A percentile compares a stretch with the other conserved stretches of the same genome.
Conservation (phyloP, 2,329 filamentous ascomycete species). For the Fusarium tricinctum region DNA sequence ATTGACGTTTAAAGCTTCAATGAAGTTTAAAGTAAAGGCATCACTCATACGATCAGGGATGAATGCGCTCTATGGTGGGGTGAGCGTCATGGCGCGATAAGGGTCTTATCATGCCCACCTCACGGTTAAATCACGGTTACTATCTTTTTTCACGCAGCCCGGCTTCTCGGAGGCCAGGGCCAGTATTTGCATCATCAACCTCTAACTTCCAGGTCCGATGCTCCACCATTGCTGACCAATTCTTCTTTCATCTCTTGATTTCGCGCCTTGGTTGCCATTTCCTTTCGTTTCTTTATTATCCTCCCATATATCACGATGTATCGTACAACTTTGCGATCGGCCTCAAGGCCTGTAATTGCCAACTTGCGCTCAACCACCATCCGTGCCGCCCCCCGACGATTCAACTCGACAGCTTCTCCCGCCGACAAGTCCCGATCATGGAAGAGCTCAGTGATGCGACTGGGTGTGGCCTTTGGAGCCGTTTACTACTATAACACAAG, state of each 20-base stretch:
- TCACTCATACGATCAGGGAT: conserved; percentile 28
- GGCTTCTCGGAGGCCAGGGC: conserved; percentile 2
- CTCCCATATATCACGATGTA: conserved; percentile 60
- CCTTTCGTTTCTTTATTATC: conserved; percentile 17
- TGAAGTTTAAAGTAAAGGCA: conserved; percentile 11
- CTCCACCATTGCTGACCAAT: conserved; percentile 47
- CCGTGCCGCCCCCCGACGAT: conserved; percentile 61
- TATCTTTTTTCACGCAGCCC: conserved; percentile 34
- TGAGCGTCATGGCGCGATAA: conserved; percentile 39
- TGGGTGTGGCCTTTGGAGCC: conserved; percentile 80
- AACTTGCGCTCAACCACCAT: conserved; percentile 58
- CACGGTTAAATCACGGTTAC: conserved; percentile 43
- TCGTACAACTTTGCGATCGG: conserved; percentile 64
- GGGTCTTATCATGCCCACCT: conserved; percentile 34
- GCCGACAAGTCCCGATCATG: conserved; percentile 80
- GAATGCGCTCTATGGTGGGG: conserved; percentile 34
- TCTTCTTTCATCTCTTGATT: conserved; percentile 31
- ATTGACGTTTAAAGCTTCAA: neutral
- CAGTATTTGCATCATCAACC: conserved; percentile 36
- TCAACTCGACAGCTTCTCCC: conserved; percentile 65
- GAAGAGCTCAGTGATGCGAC: conserved; percentile 81
- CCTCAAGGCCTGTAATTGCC: conserved; percentile 61
- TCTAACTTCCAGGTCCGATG: conserved; percentile 15
- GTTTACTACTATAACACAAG: conserved; percentile 97
- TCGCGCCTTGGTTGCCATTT: conserved; percentile 7